These are phyloP conservation scores for Penicillium odoratum DNA, from an alignment of 495 filamentous ascomycete genomes.

Conservation along the genomic window DNA sequence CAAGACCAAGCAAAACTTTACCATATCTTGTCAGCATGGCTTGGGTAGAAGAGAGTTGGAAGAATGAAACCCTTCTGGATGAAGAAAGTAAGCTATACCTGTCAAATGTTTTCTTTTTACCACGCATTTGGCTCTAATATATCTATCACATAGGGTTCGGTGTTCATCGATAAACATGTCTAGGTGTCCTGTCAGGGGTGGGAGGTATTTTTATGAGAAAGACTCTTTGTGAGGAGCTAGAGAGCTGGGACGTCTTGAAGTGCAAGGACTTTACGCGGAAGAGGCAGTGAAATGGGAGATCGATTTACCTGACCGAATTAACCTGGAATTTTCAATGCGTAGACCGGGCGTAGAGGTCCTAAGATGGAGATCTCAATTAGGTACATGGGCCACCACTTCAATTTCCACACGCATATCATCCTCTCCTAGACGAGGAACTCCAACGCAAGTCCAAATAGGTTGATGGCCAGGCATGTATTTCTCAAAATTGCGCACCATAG, in stretches of 20 bases:
- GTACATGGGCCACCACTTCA: slow-evolving; percentile 51
- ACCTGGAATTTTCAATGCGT: no score
- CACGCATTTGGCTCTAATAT: background rate
- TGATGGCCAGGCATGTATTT: slow-evolving; percentile 51
- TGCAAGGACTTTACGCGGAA: no score
- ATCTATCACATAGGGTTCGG: background rate
- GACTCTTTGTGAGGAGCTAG: no score
- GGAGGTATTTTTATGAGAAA: no score
- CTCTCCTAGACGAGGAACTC: slow-evolving; percentile 41
- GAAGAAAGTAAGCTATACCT: slow-evolving; percentile 55
- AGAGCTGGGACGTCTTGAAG: no score
- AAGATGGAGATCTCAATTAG: background rate
- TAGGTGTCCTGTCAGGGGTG: no score
- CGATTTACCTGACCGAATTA: no score
- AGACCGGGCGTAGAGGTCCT: no score
- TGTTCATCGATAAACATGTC: background rate
- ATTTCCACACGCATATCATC: slow-evolving; percentile 47
- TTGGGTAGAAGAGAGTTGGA: slow-evolving; percentile 84
- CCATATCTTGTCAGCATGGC: slow-evolving; percentile 68
- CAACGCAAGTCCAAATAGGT: slow-evolving; percentile 51
- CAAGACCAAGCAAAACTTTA: slow-evolving; percentile 40
- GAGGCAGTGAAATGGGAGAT: no score
- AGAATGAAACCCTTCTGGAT: slow-evolving; percentile 74
- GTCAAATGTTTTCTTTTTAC: background rate
- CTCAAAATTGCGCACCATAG: slow-evolving; percentile 47